A percentile compares a stretch with the other conserved stretches of the same genome.
These are phyloP conservation scores for Piper betle DNA, from an alignment of 164 flowering plant genomes.

Conservation along the genomic window DNA sequence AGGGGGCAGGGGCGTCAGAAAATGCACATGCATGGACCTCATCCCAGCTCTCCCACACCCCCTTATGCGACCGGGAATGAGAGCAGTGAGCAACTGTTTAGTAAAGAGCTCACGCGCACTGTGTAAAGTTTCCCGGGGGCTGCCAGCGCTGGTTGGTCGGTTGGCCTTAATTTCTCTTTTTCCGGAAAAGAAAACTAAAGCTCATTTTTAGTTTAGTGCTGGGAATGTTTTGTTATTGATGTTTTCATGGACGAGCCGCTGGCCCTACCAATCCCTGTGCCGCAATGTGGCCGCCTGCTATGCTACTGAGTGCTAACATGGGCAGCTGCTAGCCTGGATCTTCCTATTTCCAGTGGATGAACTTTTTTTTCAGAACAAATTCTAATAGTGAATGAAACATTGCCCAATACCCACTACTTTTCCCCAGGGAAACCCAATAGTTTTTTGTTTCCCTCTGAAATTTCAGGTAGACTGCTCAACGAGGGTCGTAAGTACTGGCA, in stretches of 20 bases:
- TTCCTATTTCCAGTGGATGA: not conserved
- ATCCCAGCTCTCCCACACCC: not conserved
- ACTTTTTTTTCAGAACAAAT: no score
- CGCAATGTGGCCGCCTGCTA: not conserved
- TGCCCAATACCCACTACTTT: no score
- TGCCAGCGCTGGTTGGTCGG: not conserved
- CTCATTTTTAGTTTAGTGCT: not conserved
- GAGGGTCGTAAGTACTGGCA: no score
- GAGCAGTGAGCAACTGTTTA: not conserved
- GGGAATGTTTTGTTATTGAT: not conserved
- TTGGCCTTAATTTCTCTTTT: no score
- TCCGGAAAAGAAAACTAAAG: no score
- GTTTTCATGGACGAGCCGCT: not conserved
- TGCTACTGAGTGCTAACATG: not conserved
- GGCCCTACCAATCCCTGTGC: not conserved
- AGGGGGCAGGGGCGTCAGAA: slow-evolving; percentile 23
- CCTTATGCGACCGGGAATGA: no score
- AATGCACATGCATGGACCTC: slow-evolving; percentile 21
- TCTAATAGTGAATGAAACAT: no score
- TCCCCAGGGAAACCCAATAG: no score
- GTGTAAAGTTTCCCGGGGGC: not conserved
- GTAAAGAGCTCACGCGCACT: not conserved
- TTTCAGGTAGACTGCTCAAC: no score
- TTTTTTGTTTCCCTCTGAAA: no score
- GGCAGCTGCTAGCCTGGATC: not conserved